Base-by-base conservation (phyloP, 495 filamentous ascomycete species). In the Trichoderma reesei region DNA sequence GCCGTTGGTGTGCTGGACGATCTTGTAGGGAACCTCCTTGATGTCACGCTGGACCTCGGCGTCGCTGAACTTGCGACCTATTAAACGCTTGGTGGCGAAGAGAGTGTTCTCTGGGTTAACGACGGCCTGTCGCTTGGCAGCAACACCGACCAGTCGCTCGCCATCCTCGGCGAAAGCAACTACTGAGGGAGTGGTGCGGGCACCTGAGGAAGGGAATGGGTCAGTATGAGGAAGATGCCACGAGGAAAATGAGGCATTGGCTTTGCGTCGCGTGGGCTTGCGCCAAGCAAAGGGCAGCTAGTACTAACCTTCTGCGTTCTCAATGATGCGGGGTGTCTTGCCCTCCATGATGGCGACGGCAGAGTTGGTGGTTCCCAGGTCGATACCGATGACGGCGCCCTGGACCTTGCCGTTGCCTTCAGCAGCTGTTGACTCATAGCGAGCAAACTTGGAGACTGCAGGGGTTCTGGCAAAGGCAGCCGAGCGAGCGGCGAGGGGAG, bases 41-140 rank as follows among this genome's bases (percentile, higher is more conserved):
- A 98, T 93, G 70, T 98, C 94, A 73, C 93, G 89, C 84, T 98
- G 94, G 44, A 96, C 91, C 83, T 98, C 94, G 68, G 83, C 72
- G 74, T 98, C 94, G 74, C 88, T 94, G 83, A 92, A 98, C 82
- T 98, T 98, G 73, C 94, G 91, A 69, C 94, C 94, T 74, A 98
- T 98, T 74, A 98, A 86, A 86, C 94, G 91, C 88, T 98, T 98
- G 66, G 94, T 98, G 78, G 94, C 94, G 75, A 98, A 98, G 60
- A 98, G 87, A 60, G 94, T 98, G 80, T 98, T 98, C 78, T 98
- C 94, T 3, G 94, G 94, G 83, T 98, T 98, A 69, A 98, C 95
- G 69, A 98, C 95, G 60, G 94, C 94, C 79, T 98, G 94, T 73
- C 94, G 93, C 86, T 98, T 98, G 67, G 94, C 94, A 60, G 94